These are phyloP conservation scores for Trifolium subterraneum DNA, from an alignment of 306 rosid species.

Conservation along the genomic window DNA sequence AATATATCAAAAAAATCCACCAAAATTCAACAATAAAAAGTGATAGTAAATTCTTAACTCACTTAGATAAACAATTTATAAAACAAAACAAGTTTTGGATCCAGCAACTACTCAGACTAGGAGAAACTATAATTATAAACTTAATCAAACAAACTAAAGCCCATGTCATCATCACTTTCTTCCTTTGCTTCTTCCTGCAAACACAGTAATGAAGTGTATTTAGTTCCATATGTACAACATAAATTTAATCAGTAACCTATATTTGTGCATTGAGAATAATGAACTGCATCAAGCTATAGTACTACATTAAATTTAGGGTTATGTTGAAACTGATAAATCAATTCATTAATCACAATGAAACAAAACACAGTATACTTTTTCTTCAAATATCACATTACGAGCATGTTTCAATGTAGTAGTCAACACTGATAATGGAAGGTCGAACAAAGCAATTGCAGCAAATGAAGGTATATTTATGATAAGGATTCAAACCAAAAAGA, in stretches of 20 bases:
- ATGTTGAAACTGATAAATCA: neutral
- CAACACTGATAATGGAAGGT: neutral
- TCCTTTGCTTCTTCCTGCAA: slow-evolving; percentile 72
- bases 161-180: slow-evolving; percentile 72
- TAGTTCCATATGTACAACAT: neutral
- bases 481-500: too few relatives aligned
- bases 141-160: slow-evolving; percentile 66
- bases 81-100: slow-evolving; percentile 33
- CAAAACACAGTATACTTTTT: too few relatives aligned
- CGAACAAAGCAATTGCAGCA: too few relatives aligned
- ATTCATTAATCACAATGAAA: neutral
- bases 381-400: neutral
- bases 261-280: too few relatives aligned
- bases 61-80: slow-evolving; percentile 3
- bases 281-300: neutral
- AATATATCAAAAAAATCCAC: slow-evolving; percentile 12
- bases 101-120: slow-evolving; percentile 14
- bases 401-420: neutral
- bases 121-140: slow-evolving; percentile 23
- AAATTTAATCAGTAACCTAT: too few relatives aligned
- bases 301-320: neutral
- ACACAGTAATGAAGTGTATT: neutral
- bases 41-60: slow-evolving; percentile 25
- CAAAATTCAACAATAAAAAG: slow-evolving; percentile 39
- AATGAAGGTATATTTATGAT: too few relatives aligned